These are phyloP conservation scores for Excoecaria cochinchinensis DNA, from an alignment of 345 rosid species.

Conservation along the genomic window DNA sequence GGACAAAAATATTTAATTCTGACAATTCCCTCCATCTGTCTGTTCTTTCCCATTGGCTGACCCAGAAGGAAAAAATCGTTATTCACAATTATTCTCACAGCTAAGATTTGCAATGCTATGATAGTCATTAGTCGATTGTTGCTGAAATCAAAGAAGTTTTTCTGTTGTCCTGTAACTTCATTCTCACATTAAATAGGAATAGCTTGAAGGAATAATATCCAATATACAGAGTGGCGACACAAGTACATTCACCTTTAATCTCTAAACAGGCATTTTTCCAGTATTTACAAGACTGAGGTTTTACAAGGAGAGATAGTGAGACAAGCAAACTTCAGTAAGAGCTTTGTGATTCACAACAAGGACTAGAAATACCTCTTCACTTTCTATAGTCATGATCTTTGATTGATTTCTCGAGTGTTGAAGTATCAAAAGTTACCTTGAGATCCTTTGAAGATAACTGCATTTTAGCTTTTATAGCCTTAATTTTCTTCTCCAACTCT, in stretches of 20 bases:
- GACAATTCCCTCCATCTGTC: background rate
- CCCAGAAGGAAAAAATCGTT: background rate
- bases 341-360: background rate
- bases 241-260: background rate
- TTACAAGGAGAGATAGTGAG: background rate
- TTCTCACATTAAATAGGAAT: background rate
- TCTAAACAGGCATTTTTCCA: background rate
- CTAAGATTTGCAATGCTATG: background rate
- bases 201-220: background rate
- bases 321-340: background rate
- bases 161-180: background rate
- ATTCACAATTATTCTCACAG: background rate
- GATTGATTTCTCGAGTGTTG: slow-evolving; percentile 68
- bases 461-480: slow-evolving; percentile 64
- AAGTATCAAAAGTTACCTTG: slow-evolving; percentile 48
- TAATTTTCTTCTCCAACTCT: slow-evolving; percentile 70
- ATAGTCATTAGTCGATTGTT: background rate
- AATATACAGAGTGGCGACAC: background rate
- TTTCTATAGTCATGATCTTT: slow-evolving; percentile 52
- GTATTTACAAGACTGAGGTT: background rate
- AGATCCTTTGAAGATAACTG: slow-evolving; percentile 74
- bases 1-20: background rate
- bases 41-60: slow-evolving; percentile 1
- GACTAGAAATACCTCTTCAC: background rate
- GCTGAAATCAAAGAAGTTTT: background rate